Evolutionary conservation across 2,329 filamentous ascomycete species (phyloP).

Genomic region (Verticillium nubilum): DNA sequence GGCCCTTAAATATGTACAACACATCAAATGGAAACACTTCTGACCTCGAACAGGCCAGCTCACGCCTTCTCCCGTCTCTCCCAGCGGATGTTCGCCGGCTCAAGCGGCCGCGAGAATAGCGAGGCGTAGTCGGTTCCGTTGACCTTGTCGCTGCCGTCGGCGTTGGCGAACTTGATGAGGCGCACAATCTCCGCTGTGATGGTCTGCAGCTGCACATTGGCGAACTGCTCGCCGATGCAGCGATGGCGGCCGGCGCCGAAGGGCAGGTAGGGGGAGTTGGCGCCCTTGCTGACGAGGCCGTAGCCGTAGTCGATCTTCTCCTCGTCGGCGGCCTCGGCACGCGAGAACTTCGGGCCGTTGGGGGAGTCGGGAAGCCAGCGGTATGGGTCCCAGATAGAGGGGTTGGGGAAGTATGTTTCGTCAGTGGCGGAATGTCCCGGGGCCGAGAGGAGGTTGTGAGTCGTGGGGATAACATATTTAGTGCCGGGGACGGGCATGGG

Average conservation of each 20-base stretch:
- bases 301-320: slow-evolving; percentile 92
- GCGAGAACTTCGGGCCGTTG: slow-evolving; percentile 41
- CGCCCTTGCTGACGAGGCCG: slow-evolving; percentile 86
- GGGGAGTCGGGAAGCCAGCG: slow-evolving; percentile 71
- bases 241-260: slow-evolving; percentile 91
- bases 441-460: slow-evolving; percentile 76
- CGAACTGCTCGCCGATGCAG: slow-evolving; percentile 96
- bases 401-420: slow-evolving; percentile 73
- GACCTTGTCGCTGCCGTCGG: slow-evolving; percentile 63
- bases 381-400: slow-evolving; percentile 81
- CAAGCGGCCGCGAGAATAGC: slow-evolving; percentile 67
- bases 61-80: slow-evolving; percentile 53
- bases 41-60: not conserved
- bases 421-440: slow-evolving; percentile 76
- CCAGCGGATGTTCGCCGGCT: slow-evolving; percentile 69
- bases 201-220: slow-evolving; percentile 84
- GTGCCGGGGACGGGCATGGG: slow-evolving; percentile 81
- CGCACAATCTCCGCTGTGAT: slow-evolving; percentile 75
- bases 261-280: slow-evolving; percentile 83
- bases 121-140: slow-evolving; percentile 64
- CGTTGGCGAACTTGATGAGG: slow-evolving; percentile 72
- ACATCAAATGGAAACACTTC: not conserved
- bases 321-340: slow-evolving; percentile 48
- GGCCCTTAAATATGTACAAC: not conserved
- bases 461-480: slow-evolving; percentile 74